Evolutionary conservation across 352 stramenopile genomes (phyloP).

Genomic region (Phytopythium kandeliae): DNA sequence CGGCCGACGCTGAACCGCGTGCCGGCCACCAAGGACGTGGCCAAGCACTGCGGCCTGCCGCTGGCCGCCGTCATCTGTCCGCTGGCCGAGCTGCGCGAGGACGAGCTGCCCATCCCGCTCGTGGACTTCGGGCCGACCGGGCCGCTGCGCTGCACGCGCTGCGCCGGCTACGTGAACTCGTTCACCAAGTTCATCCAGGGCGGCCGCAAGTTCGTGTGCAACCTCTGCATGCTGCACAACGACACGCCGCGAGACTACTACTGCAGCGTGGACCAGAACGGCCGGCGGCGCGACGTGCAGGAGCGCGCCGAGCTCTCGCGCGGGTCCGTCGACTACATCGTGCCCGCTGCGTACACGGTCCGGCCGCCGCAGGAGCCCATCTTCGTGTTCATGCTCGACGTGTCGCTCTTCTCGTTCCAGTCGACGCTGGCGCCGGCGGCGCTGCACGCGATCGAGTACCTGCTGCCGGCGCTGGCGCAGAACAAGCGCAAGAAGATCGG

Average conservation of each 20-base stretch:
- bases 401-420: slow-evolving; percentile 83
- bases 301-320: slow-evolving; percentile 75
- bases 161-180: slow-evolving; percentile 83
- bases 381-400: slow-evolving; percentile 84
- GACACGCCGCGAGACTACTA: slow-evolving; percentile 85
- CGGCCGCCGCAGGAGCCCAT: slow-evolving; percentile 81
- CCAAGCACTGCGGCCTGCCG: slow-evolving; percentile 73
- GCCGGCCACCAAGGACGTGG: slow-evolving; percentile 61
- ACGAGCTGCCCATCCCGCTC: slow-evolving; percentile 76
- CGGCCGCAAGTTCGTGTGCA: slow-evolving; percentile 85
- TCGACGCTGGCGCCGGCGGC: slow-evolving; percentile 53
- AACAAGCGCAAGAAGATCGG: slow-evolving; percentile 85
- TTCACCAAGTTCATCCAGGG: slow-evolving; percentile 86
- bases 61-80: slow-evolving; percentile 80
- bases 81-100: slow-evolving; percentile 73
- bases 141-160: slow-evolving; percentile 79
- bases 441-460: slow-evolving; percentile 73
- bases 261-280: slow-evolving; percentile 83
- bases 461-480: slow-evolving; percentile 65
- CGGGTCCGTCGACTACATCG: slow-evolving; percentile 84
- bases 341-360: slow-evolving; percentile 77
- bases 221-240: slow-evolving; percentile 84
- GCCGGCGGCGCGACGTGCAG: slow-evolving; percentile 71
- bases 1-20: slow-evolving; percentile 84
- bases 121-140: slow-evolving; percentile 83